Percentiles rank a stretch among this genome's conserved stretches.
phyloP scores from a whole-genome alignment of 768 basidiomycete genomes.

The Panellus pusillus region DNA sequence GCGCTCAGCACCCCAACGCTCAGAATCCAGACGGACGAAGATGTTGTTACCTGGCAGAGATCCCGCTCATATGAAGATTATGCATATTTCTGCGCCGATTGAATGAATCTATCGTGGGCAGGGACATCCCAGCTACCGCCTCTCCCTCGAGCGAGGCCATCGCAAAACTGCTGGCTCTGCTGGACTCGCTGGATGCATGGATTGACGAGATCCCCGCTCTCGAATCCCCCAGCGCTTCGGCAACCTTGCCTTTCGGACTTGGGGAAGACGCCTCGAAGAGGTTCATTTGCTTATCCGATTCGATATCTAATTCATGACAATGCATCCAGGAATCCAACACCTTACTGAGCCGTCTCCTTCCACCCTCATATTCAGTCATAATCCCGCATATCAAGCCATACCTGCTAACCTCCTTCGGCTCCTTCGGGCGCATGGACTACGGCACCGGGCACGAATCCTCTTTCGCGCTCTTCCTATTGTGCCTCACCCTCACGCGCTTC shows the following conservation, averaged over 20 bases:
- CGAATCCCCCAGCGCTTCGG: conserved; percentile 83
- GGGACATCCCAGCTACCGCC: conserved; percentile 46
- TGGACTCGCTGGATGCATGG: conserved; percentile 72
- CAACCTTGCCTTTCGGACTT: conserved; percentile 86
- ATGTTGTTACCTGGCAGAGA: conserved; percentile 69
- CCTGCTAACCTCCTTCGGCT: conserved; percentile 83
- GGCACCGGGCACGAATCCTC: conserved; percentile 95
- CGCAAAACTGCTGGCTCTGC: conserved; percentile 46
- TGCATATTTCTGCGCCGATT: conserved; percentile 71
- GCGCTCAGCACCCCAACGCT: conserved; percentile 36
- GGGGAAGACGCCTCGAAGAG: conserved; percentile 78
- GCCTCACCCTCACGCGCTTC: conserved; percentile 68
- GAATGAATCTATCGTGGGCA: conserved; percentile 75
- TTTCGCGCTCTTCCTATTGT: conserved; percentile 77
- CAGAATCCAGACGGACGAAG: conserved; percentile 70
- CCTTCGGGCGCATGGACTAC: conserved; percentile 89
- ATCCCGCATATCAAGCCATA: conserved; percentile 77
- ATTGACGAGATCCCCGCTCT: conserved; percentile 79
- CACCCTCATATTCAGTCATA: conserved; percentile 39
- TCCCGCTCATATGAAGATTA: conserved; percentile 76
- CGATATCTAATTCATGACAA: background rate
- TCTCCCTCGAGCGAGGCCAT: conserved; percentile 40
- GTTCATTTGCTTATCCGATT: conserved; percentile 35
- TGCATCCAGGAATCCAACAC: conserved; percentile 49
- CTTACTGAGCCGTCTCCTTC: conserved; percentile 52